These are phyloP conservation scores for Collybia mongolica DNA, from an alignment of 768 basidiomycete genomes.

Conservation along the genomic window DNA sequence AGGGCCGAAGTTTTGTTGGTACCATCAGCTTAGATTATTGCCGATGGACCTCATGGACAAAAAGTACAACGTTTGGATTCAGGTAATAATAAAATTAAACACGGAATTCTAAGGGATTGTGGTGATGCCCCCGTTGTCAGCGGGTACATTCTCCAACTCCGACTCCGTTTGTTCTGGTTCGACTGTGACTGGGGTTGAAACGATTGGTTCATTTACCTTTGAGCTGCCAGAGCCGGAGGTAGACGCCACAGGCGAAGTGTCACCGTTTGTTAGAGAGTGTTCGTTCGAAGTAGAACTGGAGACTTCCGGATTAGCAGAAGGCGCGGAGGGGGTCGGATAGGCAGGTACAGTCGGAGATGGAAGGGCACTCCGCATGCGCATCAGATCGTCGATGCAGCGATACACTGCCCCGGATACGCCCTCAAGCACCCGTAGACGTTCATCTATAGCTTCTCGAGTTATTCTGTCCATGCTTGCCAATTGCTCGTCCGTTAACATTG, in stretches of 20 bases:
- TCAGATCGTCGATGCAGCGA: constrained; percentile 76
- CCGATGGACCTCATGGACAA: not conserved
- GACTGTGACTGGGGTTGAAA: too few relatives aligned
- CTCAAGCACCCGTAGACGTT: constrained; percentile 76
- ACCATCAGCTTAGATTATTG: constrained; percentile 1
- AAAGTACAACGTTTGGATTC: not conserved
- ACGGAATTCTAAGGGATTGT: not conserved
- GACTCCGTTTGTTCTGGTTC: not conserved
- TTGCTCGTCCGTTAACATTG: constrained; percentile 57
- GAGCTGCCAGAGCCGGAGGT: constrained; percentile 5
- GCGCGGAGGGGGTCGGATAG: constrained; percentile 11
- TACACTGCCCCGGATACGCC: constrained; percentile 74
- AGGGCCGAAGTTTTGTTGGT: constrained; percentile 42
- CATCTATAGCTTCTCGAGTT: constrained; percentile 83
- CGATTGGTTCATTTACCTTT: not conserved
- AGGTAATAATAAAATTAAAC: not conserved
- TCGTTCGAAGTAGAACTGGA: not conserved
- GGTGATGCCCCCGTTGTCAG: too few relatives aligned
- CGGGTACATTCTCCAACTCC: not conserved
- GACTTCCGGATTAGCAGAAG: constrained; percentile 5
- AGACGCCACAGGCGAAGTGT: constrained; percentile 3
- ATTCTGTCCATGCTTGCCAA: constrained; percentile 61
- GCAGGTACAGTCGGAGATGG: constrained; percentile 33
- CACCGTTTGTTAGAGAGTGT: not conserved
- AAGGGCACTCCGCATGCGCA: constrained; percentile 70